Conservation (phyloP, 2,329 filamentous ascomycete genomes). For the Verticillium albo-atrum region DNA sequence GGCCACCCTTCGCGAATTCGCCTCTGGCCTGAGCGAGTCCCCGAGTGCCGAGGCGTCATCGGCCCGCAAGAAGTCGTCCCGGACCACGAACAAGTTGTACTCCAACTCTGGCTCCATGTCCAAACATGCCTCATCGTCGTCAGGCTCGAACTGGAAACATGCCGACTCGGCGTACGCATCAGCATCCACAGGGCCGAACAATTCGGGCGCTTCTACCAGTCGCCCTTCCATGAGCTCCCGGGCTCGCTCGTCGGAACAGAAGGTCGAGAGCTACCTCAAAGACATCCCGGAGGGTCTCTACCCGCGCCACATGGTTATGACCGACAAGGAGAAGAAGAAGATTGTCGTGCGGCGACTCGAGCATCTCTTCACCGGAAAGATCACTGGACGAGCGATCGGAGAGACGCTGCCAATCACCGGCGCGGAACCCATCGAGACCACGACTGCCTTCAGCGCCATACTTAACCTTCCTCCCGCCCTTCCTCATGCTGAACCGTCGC, state of each 20-base stretch:
- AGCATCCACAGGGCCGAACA: constrained; percentile 50
- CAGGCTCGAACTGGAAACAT: constrained; percentile 47
- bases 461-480: constrained; percentile 30
- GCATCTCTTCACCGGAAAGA: constrained; percentile 74
- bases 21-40: constrained; percentile 29
- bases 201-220: constrained; percentile 32
- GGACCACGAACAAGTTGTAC: constrained; percentile 34
- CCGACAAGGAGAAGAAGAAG: constrained; percentile 71
- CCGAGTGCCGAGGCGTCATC: constrained; percentile 48
- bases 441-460: constrained; percentile 15
- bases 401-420: not conserved
- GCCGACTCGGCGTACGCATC: constrained; percentile 66
- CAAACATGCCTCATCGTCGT: constrained; percentile 48
- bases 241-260: constrained; percentile 46
- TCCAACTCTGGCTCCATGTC: constrained; percentile 38
- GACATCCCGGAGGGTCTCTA: constrained; percentile 69
- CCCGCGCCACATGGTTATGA: constrained; percentile 57
- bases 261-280: constrained; percentile 64
- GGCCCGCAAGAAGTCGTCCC: constrained; percentile 33
- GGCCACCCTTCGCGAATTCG: constrained; percentile 66
- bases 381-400: constrained; percentile 11
- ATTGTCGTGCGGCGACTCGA: constrained; percentile 72
- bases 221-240: constrained; percentile 30
- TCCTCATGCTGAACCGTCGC: constrained; percentile 24
- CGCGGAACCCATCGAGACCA: constrained; percentile 15